Evolutionary conservation across 1,284 basidiomycete genomes (phyloP), one percentile per base, ranked within the genome.

Genomic region (Rhodotorula sp.): DNA sequence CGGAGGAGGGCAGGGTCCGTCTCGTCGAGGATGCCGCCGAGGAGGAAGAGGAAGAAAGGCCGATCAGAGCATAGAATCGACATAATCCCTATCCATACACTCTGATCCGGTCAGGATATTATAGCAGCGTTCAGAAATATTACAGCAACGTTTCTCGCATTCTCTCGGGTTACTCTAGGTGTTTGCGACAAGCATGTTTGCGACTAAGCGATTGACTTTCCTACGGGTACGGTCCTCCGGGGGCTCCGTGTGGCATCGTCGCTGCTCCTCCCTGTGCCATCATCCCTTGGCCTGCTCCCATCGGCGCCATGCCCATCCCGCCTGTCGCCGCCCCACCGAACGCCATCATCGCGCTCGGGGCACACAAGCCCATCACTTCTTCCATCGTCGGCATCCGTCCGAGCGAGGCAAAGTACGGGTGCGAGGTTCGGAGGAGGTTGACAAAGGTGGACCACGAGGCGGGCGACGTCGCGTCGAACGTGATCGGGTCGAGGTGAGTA

Each of bases 401-500:
- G 28, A 64, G 62, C 23, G 61, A 47, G 23, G 55, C 54, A 14
- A 70, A 70, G 52, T 50, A 70, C 23, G 70, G 62, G 49, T 68
- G 70, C 23, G 54, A 26, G 48, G 21, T 1, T 14, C 55, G 58
- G 6, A 72, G 65, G 28, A 21, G 31, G 26, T 5, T 2, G 60
- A 59, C 52, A 60, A 74, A 69, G 3, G 65, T 23, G 8, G 67
- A 86, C 90, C 90, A 92, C 79, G 89, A 87, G 66, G 85, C 80
- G 60, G 90, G 84, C 59, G 85, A 83, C 16, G 87, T 87, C 68
- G 86, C 87, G 83, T 91, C 85, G 85, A 91, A 92, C 54, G 84
- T 83, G 70, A 84, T 76, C 75, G 86, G 82, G 82, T 90, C 85
- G 84, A 91, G 90, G 21, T 58, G 28, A 2, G 64, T 79, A 66